A percentile compares a stretch with the other conserved stretches of the same genome.
These are phyloP conservation scores for Geopyxis carbonaria DNA, from an alignment of 495 filamentous ascomycete species.

Conservation along the genomic window DNA sequence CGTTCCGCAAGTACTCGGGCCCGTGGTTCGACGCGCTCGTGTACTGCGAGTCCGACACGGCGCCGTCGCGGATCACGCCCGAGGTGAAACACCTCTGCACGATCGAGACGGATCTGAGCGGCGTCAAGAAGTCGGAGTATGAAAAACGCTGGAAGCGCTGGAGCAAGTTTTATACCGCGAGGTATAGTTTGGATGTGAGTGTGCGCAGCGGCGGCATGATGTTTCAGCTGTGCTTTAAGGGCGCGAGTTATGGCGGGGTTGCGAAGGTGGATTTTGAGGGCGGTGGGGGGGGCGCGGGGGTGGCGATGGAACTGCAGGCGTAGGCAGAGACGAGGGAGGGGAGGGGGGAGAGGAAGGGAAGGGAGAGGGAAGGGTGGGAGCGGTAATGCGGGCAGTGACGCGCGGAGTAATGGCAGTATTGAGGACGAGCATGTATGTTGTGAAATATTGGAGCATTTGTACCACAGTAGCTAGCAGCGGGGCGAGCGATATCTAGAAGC, in stretches of 20 bases:
- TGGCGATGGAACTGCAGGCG: no score
- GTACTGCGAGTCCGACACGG: conserved; percentile 3
- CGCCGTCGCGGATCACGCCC: not conserved
- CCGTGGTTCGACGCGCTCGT: conserved; percentile 8
- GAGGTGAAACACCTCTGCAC: conserved; percentile 5
- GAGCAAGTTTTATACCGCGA: conserved; percentile 4
- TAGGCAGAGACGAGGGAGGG: no score
- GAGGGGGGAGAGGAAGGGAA: no score
- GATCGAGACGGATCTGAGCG: conserved; percentile 6
- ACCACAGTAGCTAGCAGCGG: no score
- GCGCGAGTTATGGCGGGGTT: conserved; percentile 3
- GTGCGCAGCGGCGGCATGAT: conserved; percentile 5
- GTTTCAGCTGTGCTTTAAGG: conserved; percentile 6
- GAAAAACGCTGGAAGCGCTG: conserved; percentile 7
- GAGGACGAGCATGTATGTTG: no score
- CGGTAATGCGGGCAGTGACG: conserved; percentile 53
- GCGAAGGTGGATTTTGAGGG: not conserved
- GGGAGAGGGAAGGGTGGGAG: no score
- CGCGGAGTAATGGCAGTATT: no score
- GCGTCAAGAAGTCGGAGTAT: conserved; percentile 4
- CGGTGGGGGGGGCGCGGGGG: no score
- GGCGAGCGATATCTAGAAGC: no score
- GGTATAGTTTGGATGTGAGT: conserved; percentile 4
- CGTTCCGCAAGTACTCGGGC: conserved; percentile 4
- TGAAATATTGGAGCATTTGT: no score